Evolutionary conservation across 805 yeast species (phyloP), one percentile per base, ranked within the genome.

Genomic region (Scheffersomyces stipitis): DNA sequence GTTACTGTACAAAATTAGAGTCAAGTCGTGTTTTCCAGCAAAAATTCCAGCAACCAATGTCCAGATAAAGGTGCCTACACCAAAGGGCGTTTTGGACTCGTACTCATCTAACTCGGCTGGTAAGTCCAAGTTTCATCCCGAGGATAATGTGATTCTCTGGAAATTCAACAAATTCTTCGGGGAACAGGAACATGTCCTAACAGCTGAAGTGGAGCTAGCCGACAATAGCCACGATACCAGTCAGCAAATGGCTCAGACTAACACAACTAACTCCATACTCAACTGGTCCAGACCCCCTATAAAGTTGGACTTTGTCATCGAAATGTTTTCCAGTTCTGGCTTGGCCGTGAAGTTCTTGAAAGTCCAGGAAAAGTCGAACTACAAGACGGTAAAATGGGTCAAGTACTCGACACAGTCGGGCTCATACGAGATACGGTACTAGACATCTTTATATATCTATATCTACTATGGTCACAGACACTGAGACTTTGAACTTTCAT

Each of bases 301-400:
- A 20, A 72, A 82, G 2, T 58, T 87, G 50, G 74, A 73, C 33
- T 90, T 91, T 56, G 69, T 69, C 29, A 63, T 90, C 33, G 74
- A 82, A 36, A 85, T 83, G 86, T 84, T 78, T 55, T 80, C 90
- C 9, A 69, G 83, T 42, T 81, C 91, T 6, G 95, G 96, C 0
- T 66, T 87, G 31, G 74, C 76, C 13, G 91, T 90, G 26, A 75
- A 83, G 42, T 84, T 76, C 55, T 68, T 90, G 48, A 80, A 78
- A 53, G 82, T 91, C 4, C 66, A 42, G 73, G 90, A 64, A 64
- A 73, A 58, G 51, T 62, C 50, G 6, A 76, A 76, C 37, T 86
- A 87, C 62, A 66, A 74, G 18, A 80, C 95, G 0, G 79, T 86
- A 15, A 91, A 90, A 56, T 88, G 95, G 95, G 95, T 90, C 23